Evolutionary conservation across 371 early-diverging fungal genomes (phyloP).

Genomic region (Syncephalastrum sp.): DNA sequence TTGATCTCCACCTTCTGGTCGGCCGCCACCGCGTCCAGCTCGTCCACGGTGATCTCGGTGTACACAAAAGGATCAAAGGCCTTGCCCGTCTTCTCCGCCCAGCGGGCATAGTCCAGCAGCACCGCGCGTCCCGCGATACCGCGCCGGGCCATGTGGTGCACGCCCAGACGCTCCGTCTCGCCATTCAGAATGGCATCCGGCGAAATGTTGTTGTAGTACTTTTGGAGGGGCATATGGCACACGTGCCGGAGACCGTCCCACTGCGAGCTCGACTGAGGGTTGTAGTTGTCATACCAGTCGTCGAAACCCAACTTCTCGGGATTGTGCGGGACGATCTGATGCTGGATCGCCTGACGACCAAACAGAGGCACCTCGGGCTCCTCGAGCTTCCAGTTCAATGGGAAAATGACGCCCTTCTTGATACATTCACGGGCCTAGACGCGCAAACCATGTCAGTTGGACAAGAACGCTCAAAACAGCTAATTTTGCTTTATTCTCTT

Average conservation of each 20-base stretch:
- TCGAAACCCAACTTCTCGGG: constrained; percentile 23
- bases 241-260: constrained; percentile 49
- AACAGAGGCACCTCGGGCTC: constrained; percentile 25
- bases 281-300: constrained; percentile 37
- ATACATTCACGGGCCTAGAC: constrained; percentile 1
- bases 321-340: constrained; percentile 14
- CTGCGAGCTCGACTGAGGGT: constrained; percentile 40
- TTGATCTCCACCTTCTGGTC: constrained; percentile 37
- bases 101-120: constrained; percentile 40
- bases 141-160: constrained; percentile 43
- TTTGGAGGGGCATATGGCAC: constrained; percentile 15
- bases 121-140: constrained; percentile 49
- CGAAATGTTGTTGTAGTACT: constrained; percentile 35
- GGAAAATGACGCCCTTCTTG: constrained; percentile 30
- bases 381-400: constrained; percentile 44
- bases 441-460: not conserved
- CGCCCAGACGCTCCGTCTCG: constrained; percentile 26
- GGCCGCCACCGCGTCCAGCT: constrained; percentile 33
- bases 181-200: constrained; percentile 2
- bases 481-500: not conserved
- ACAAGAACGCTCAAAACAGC: not conserved
- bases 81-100: constrained; percentile 28
- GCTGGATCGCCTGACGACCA: constrained; percentile 22
- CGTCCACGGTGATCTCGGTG: constrained; percentile 32
- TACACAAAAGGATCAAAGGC: constrained; percentile 30